phyloP scores from a whole-genome alignment of 257 asterid species.

The Eucommia ulmoides region DNA sequence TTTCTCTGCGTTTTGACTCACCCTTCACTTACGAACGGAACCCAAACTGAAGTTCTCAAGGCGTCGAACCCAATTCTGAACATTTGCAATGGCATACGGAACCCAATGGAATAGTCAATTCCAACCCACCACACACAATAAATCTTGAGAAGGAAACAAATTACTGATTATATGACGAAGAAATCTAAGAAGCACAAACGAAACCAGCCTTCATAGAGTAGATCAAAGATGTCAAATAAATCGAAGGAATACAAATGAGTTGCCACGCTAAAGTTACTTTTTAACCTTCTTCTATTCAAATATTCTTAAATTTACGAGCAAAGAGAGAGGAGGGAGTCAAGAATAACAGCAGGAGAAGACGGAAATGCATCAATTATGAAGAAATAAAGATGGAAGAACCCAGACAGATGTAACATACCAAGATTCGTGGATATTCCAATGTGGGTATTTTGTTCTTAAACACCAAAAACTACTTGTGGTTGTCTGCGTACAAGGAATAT shows the following conservation, averaged over 20 bases:
- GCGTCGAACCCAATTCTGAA: too few species aligned
- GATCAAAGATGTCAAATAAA: too few species aligned
- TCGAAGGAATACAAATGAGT: conserved; percentile 7
- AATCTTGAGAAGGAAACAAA: too few species aligned
- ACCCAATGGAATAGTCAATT: too few species aligned
- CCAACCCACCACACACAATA: too few species aligned
- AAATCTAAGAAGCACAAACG: too few species aligned
- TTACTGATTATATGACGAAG: too few species aligned
- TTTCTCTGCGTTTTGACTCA: too few species aligned
- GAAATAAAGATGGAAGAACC: conserved; percentile 9
- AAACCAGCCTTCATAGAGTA: too few species aligned
- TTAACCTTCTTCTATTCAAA: background rate
- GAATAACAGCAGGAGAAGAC: conserved; percentile 8
- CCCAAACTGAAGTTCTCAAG: too few species aligned
- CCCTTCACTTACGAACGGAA: too few species aligned
- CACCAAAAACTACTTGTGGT: conserved; percentile 22
- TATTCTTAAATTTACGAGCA: background rate
- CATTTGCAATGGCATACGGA: too few species aligned
- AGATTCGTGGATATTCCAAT: conserved; percentile 79
- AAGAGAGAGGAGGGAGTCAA: background rate
- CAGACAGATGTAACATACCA: conserved; percentile 24
- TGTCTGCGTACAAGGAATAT: conserved; percentile 23
- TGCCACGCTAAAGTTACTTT: background rate
- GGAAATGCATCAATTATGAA: conserved; percentile 14
- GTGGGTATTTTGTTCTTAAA: conserved; percentile 6